phyloP scores from a whole-genome alignment of 139 green algal genomes.

The Pleodorina starrii region DNA sequence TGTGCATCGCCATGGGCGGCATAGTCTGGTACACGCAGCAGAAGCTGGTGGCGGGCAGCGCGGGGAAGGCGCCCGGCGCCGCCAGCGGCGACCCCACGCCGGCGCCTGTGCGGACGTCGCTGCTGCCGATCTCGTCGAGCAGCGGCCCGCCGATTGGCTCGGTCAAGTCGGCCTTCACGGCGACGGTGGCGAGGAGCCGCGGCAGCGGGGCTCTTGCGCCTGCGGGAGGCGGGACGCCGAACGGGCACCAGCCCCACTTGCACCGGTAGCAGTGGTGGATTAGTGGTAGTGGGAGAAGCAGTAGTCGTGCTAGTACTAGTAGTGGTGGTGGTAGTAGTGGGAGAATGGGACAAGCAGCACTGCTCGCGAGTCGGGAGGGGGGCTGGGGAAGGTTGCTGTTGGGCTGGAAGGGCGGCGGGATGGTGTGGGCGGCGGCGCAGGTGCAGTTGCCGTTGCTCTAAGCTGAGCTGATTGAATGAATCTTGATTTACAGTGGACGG shows the following conservation, averaged over 20 bases:
- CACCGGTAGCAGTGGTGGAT: not conserved
- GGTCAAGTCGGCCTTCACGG: slow-evolving; percentile 30
- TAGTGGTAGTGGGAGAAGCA: not conserved
- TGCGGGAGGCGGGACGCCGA: not conserved
- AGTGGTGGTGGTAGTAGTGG: too few relatives aligned
- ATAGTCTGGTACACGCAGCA: slow-evolving; percentile 86
- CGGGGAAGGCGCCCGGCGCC: not conserved
- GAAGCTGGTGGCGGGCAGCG: slow-evolving; percentile 35
- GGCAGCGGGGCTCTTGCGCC: not conserved
- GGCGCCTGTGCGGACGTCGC: not conserved
- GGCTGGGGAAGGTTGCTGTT: too few relatives aligned
- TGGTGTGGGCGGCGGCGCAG: too few relatives aligned
- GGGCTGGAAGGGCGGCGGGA: too few relatives aligned
- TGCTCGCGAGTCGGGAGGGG: too few relatives aligned
- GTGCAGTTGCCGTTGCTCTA: too few relatives aligned
- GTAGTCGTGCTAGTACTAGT: too few relatives aligned
- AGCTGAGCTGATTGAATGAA: too few relatives aligned
- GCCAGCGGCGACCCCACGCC: not conserved
- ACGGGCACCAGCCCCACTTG: not conserved
- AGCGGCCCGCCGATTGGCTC: not conserved
- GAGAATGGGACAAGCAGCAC: too few relatives aligned
- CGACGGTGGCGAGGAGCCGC: slow-evolving; percentile 9
- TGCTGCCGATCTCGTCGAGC: slow-evolving; percentile 26
- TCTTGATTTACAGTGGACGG: too few relatives aligned
- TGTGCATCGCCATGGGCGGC: slow-evolving; percentile 83